A percentile compares a stretch with the other conserved stretches of the same genome.
phyloP scores from a whole-genome alignment of 495 filamentous ascomycete species.

The Umbilicaria muhlenbergii region DNA sequence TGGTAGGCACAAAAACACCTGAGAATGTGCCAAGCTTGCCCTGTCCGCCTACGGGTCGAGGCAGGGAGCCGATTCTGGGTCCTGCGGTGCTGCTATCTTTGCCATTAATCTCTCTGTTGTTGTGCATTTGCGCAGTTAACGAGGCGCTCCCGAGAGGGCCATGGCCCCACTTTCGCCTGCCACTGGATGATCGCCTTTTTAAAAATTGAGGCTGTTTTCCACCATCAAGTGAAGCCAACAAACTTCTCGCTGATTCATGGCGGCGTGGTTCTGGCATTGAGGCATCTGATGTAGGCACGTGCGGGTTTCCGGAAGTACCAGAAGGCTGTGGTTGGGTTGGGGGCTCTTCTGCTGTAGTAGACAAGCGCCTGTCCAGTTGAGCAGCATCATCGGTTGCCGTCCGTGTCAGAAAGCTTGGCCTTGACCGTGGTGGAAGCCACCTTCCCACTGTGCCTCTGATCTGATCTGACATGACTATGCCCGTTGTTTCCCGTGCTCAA shows the following conservation, averaged over 20 bases:
- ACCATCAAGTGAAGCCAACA: slow-evolving; percentile 4
- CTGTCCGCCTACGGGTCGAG: slow-evolving; percentile 30
- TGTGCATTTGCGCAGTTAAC: slow-evolving; percentile 13
- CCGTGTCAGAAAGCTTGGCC: slow-evolving; percentile 37
- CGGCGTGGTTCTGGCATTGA: slow-evolving; percentile 10
- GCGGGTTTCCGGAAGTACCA: slow-evolving; percentile 2
- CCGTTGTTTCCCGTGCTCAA: no score
- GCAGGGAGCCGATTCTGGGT: slow-evolving; percentile 7
- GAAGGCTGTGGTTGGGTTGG: background rate
- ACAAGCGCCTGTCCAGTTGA: slow-evolving; percentile 25
- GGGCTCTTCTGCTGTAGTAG: slow-evolving; percentile 4
- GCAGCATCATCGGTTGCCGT: slow-evolving; percentile 39
- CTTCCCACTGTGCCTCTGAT: background rate
- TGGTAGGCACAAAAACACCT: slow-evolving; percentile 76
- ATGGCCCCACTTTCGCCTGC: slow-evolving; percentile 2
- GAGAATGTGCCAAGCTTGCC: slow-evolving; percentile 60
- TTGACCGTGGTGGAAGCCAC: slow-evolving; percentile 16
- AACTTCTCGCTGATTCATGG: slow-evolving; percentile 8
- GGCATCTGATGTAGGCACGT: slow-evolving; percentile 17
- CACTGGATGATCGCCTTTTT: slow-evolving; percentile 5
- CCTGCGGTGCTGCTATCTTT: slow-evolving; percentile 7
- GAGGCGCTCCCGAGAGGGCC: slow-evolving; percentile 7
- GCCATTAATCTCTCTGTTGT: slow-evolving; percentile 11
- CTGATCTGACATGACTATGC: no score
- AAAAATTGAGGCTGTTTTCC: background rate